Percentiles rank a stretch among this genome's conserved stretches.
These are phyloP conservation scores for Physaria fendleri DNA, from an alignment of 345 rosid species.

Conservation along the genomic window DNA sequence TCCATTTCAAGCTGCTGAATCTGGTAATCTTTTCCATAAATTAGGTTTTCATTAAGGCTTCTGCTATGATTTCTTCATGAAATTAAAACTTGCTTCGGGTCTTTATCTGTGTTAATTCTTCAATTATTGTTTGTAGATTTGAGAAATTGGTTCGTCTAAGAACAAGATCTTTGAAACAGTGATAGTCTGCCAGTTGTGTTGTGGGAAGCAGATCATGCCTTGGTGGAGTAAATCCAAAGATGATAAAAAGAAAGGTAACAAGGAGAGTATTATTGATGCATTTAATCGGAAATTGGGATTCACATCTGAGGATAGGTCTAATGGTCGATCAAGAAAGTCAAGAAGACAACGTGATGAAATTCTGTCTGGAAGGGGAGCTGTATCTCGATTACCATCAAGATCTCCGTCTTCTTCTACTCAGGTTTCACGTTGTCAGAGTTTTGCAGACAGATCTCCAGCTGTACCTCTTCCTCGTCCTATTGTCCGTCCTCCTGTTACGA, in stretches of 20 bases:
- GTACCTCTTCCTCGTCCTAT: slow-evolving; percentile 86
- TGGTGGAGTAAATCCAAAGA: slow-evolving; percentile 82
- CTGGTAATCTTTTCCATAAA: slow-evolving; percentile 19
- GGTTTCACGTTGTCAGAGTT: slow-evolving; percentile 79
- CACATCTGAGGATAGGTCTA: slow-evolving; percentile 49
- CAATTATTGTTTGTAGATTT: background rate
- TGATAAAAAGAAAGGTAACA: slow-evolving; percentile 63
- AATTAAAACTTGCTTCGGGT: background rate
- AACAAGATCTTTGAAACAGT: slow-evolving; percentile 3
- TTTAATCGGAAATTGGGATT: slow-evolving; percentile 53
- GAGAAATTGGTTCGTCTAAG: slow-evolving; percentile 1
- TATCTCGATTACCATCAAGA: slow-evolving; percentile 61
- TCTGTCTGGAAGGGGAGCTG: slow-evolving; percentile 57
- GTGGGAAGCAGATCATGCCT: slow-evolving; percentile 31
- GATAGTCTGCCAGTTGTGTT: slow-evolving; percentile 7
- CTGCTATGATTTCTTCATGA: background rate
- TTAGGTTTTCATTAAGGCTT: slow-evolving; percentile 5
- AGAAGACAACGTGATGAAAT: slow-evolving; percentile 41
- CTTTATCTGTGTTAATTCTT: background rate
- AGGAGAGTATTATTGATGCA: slow-evolving; percentile 65
- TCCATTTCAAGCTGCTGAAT: slow-evolving; percentile 22
- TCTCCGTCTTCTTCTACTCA: slow-evolving; percentile 65
- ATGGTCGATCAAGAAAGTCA: slow-evolving; percentile 42
- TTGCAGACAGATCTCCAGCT: slow-evolving; percentile 61
- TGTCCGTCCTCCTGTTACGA: slow-evolving; percentile 31